Conservation (phyloP, 2,329 filamentous ascomycete species). For the Curvularia sp. region DNA sequence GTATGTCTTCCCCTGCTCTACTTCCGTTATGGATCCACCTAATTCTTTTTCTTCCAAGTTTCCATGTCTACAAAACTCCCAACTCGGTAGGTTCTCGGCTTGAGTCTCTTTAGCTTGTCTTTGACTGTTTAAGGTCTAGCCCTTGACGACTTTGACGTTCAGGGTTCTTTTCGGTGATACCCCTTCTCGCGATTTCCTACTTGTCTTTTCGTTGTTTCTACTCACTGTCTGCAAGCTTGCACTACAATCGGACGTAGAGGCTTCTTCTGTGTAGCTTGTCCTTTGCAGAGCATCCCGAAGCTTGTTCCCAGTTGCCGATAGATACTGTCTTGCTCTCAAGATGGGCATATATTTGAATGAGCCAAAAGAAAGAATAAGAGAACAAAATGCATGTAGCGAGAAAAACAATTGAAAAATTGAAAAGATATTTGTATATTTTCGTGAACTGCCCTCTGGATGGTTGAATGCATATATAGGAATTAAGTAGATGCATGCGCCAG, state of each 20-base stretch:
- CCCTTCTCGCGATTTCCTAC: constrained; percentile 27
- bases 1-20: constrained; percentile 27
- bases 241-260: constrained; percentile 1
- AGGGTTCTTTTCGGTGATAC: constrained; percentile 36
- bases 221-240: not conserved
- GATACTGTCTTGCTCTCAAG: constrained; percentile 5
- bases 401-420: constrained; percentile 20
- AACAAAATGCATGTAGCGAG: constrained; percentile 25
- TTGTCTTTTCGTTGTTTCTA: constrained; percentile 15
- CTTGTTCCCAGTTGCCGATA: constrained; percentile 17
- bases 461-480: not conserved
- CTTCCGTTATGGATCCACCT: constrained; percentile 16
- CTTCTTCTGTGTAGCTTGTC: not conserved
- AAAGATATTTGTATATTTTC: not conserved
- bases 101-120: constrained; percentile 15
- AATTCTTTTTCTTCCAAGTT: constrained; percentile 26
- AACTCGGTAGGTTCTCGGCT: constrained; percentile 31
- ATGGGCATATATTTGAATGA: constrained; percentile 4
- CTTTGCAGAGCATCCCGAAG: constrained; percentile 6
- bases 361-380: constrained; percentile 4
- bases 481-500: not conserved
- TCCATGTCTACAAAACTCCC: constrained; percentile 10
- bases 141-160: constrained; percentile 23
- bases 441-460: constrained; percentile 4
- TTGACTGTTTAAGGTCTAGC: constrained; percentile 21